Base-by-base conservation (phyloP, 345 rosid species). In the Salix viminalis region DNA sequence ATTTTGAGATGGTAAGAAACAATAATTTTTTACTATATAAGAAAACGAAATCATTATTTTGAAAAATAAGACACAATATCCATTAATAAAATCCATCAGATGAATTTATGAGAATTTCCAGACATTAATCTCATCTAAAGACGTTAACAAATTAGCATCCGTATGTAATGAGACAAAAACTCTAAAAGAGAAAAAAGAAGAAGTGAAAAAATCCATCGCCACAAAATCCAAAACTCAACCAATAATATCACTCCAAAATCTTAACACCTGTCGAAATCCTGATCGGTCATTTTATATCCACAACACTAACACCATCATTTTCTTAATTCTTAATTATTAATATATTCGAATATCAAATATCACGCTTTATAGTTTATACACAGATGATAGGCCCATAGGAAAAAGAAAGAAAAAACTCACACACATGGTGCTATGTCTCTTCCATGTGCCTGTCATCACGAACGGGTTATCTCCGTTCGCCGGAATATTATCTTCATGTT, bases 351-450 rank as follows among this genome's bases (percentile, higher is more conserved):
- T 14, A 15, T 46, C 52, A 46, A 46, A 46, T 3, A 46, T 4
- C 52, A 46, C 52, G 4, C 52, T 46, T 46, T 46, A 26, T 28
- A 28, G 19, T 46, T 46, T 46, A 26, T 28, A 28, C 46, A 2
- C 46, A 14, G 52, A 46, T 46, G 52, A 46, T 6, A 46, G 18
- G 4, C 52, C 19, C 52, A 14, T 13, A 4, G 16, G 23, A 9
- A 58, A 9, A n/a, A 9, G 10, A 58, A 58, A n/a, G 9, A 58
- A 10, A 18, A 28, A 46, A 23, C 52, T 42, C 14, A 32, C 77
- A 10, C 80, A 52, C 83, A 86, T 87, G 91, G 76, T 91, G 89
- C 85, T 87, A 79, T 84, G 96, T 79, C 83, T 85, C 82, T 77
- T 54, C 88, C 91, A 84, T 85, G 82, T 81, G 82, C 67, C 73